These are phyloP conservation scores for Phoma sp. DNA, from an alignment of 2,329 filamentous ascomycete genomes.

Conservation along the genomic window DNA sequence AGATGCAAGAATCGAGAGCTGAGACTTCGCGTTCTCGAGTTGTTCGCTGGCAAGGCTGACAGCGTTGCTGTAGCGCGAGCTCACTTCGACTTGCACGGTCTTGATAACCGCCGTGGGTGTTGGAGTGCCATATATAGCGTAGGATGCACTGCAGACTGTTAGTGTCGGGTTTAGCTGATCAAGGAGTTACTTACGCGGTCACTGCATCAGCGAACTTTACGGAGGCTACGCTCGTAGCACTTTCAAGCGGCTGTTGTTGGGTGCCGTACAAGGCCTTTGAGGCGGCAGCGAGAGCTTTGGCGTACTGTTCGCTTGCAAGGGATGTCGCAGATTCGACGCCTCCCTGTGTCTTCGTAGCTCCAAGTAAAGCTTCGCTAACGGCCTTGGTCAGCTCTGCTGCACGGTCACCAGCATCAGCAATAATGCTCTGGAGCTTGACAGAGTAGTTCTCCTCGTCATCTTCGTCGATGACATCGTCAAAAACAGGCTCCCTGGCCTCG, in stretches of 20 bases:
- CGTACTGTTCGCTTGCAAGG: slow-evolving; percentile 64
- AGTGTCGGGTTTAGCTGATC: slow-evolving; percentile 4
- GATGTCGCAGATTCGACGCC: slow-evolving; percentile 60
- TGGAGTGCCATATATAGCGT: slow-evolving; percentile 63
- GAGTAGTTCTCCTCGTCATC: slow-evolving; percentile 58
- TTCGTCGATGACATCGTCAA: slow-evolving; percentile 59
- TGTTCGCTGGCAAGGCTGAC: slow-evolving; percentile 71
- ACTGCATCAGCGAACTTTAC: slow-evolving; percentile 65
- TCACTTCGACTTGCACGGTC: slow-evolving; percentile 56
- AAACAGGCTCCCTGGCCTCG: slow-evolving; percentile 55
- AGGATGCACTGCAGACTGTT: slow-evolving; percentile 56
- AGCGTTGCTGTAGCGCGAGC: slow-evolving; percentile 68
- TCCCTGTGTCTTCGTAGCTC: slow-evolving; percentile 56
- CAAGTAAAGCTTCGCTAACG: slow-evolving; percentile 63
- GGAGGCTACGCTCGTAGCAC: slow-evolving; percentile 59
- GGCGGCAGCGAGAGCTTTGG: slow-evolving; percentile 63
- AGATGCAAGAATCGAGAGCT: slow-evolving; percentile 71
- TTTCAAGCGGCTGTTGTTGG: slow-evolving; percentile 51
- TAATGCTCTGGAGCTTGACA: slow-evolving; percentile 59
- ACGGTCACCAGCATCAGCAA: slow-evolving; percentile 60
- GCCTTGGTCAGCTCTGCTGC: slow-evolving; percentile 63
- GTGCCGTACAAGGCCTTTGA: slow-evolving; percentile 64
- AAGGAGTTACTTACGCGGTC: slow-evolving; percentile 57
- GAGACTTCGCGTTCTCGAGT: slow-evolving; percentile 70
- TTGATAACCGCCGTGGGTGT: slow-evolving; percentile 54